These are phyloP conservation scores for Apostasia ramifera DNA, from an alignment of 106 monocot genomes.

Conservation along the genomic window DNA sequence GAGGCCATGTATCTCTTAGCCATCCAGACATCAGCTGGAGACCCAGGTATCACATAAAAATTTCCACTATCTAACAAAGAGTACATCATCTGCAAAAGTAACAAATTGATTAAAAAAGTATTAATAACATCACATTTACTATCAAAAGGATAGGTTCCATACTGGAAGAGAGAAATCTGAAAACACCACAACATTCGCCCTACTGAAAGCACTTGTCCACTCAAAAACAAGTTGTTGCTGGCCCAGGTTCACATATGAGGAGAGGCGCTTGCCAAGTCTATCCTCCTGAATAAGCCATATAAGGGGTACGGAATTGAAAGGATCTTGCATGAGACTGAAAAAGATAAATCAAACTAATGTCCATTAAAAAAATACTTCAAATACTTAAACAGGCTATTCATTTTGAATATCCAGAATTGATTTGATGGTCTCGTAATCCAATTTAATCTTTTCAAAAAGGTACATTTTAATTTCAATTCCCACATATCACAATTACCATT, in stretches of 20 bases:
- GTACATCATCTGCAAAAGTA: conserved; percentile 68
- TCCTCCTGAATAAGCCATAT: conserved; percentile 96
- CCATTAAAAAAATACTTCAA: neutral
- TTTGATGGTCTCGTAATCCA: neutral
- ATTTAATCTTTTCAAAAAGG: too few relatives aligned
- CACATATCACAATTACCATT: too few relatives aligned
- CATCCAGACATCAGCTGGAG: conserved; percentile 54
- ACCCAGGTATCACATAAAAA: conserved; percentile 76
- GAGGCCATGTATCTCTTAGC: conserved; percentile 37
- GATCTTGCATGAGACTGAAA: conserved; percentile 81
- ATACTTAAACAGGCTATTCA: neutral
- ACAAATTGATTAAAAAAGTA: neutral
- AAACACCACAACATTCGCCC: conserved; percentile 78
- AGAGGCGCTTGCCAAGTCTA: conserved; percentile 60
- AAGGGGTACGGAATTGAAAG: conserved; percentile 70
- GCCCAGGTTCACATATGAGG: conserved; percentile 33
- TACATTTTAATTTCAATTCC: too few relatives aligned
- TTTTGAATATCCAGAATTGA: neutral
- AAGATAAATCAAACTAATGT: conserved; percentile 7
- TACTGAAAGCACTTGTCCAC: conserved; percentile 73
- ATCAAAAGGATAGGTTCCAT: conserved; percentile 4
- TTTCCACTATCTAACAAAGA: conserved; percentile 71
- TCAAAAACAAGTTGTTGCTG: conserved; percentile 45
- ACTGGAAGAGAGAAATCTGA: conserved; percentile 92
- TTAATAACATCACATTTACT: neutral